These are phyloP conservation scores for Acmispon strigosus DNA, from an alignment of 306 rosid genomes.

Conservation along the genomic window DNA sequence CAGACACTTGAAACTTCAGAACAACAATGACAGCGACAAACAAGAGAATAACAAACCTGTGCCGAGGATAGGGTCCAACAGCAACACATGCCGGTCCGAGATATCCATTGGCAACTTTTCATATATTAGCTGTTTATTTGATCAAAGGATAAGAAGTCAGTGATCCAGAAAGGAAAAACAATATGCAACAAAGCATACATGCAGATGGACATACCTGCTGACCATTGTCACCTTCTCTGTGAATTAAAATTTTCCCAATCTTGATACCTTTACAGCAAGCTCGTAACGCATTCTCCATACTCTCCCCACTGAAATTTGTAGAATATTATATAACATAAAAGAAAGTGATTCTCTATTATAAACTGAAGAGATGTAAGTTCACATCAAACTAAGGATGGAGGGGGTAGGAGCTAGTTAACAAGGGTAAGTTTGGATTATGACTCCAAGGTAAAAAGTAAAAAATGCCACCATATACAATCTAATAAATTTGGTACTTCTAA, in stretches of 20 bases:
- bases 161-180: neutral
- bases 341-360: neutral
- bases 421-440: too few species aligned
- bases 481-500: neutral
- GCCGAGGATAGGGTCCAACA: conserved; percentile 96
- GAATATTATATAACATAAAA: conserved; percentile 1
- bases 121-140: conserved; percentile 65
- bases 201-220: conserved; percentile 64
- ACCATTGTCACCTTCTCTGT: conserved; percentile 98
- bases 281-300: conserved; percentile 98
- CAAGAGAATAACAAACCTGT: conserved; percentile 58
- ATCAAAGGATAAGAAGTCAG: conserved; percentile 9
- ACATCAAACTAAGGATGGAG: neutral
- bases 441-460: too few species aligned
- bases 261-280: conserved; percentile 99
- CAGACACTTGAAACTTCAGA: neutral
- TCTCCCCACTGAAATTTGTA: conserved; percentile 73
- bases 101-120: conserved; percentile 92
- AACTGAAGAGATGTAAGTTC: neutral
- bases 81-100: conserved; percentile 91
- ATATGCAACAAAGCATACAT: neutral
- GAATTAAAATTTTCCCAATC: conserved; percentile 97
- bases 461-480: neutral
- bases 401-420: neutral
- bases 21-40: neutral